Percentiles rank a stretch among this genome's conserved stretches.
phyloP scores from a whole-genome alignment of 257 asterid genomes.

The Paraleonurus japonicus region DNA sequence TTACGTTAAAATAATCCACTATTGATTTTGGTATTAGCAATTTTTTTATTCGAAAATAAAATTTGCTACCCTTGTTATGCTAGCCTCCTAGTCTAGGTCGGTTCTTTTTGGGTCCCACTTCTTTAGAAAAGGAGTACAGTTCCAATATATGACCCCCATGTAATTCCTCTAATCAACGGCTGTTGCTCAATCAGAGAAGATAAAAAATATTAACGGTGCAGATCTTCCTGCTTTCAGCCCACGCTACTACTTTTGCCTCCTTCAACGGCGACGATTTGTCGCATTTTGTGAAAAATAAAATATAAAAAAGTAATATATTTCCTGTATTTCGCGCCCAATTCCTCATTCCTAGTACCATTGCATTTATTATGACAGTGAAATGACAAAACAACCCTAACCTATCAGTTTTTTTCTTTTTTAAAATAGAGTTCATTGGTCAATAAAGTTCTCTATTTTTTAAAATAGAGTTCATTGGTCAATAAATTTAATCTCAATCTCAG shows the following conservation, averaged over 20 bases:
- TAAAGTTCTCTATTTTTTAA: not conserved
- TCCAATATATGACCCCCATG: constrained; percentile 18
- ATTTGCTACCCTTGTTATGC: not conserved
- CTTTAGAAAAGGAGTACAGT: constrained; percentile 15
- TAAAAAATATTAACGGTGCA: constrained; percentile 21
- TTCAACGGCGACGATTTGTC: constrained; percentile 50
- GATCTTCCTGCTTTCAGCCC: constrained; percentile 42
- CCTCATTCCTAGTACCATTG: constrained; percentile 23
- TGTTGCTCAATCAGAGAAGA: not conserved
- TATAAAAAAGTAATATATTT: constrained; percentile 15
- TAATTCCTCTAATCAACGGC: constrained; percentile 18
- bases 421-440: not conserved
- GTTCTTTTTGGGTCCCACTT: constrained; percentile 22
- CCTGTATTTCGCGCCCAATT: constrained; percentile 40
- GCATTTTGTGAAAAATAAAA: constrained; percentile 10
- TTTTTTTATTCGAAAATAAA: no score
- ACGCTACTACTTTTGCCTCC: constrained; percentile 36
- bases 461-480: no score
- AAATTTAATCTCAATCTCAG: no score
- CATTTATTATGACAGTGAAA: not conserved
- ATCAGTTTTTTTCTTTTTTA: not conserved
- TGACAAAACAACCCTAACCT: constrained; percentile 19
- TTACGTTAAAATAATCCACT: no score
- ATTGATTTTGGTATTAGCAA: no score
- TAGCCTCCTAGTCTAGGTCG: constrained; percentile 6